Evolutionary conservation across 139 green algal species (phyloP).

Genomic region (Desmodesmus armatus): DNA sequence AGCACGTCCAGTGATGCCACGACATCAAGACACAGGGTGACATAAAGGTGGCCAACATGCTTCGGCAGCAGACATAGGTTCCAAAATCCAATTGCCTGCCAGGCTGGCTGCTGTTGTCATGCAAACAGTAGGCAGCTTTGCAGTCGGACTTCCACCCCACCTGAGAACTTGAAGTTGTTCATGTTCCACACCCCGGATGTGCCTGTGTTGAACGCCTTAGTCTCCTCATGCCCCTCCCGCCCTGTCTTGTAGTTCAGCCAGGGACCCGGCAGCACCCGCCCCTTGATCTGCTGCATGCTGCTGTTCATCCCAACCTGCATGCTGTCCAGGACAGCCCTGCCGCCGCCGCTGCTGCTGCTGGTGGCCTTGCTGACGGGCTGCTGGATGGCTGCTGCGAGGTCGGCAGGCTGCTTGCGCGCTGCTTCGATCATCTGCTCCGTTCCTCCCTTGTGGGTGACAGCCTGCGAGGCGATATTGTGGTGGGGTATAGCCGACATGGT

Average conservation of each 20-base stretch:
- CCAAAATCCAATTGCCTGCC: too few species aligned
- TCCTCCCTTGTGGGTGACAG: not conserved
- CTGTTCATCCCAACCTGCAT: not conserved
- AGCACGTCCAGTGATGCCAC: too few species aligned
- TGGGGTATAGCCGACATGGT: too few species aligned
- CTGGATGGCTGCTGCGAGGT: not conserved
- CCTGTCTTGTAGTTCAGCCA: not conserved
- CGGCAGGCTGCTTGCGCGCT: not conserved
- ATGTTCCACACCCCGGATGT: not conserved
- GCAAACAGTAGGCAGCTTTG: not conserved
- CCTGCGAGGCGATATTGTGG: not conserved
- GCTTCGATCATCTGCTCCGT: conserved; percentile 9
- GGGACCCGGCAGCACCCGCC: not conserved
- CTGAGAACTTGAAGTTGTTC: not conserved
- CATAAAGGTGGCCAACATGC: too few species aligned
- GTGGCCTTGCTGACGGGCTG: not conserved
- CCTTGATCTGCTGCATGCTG: not conserved
- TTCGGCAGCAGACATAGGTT: too few species aligned
- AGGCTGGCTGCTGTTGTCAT: too few species aligned
- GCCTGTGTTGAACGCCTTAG: not conserved
- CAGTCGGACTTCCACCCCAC: not conserved
- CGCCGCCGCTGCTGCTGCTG: not conserved
- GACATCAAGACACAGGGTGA: too few species aligned
- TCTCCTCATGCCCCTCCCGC: not conserved
- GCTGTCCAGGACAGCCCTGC: not conserved